phyloP scores from a whole-genome alignment of 495 filamentous ascomycete species.

The Barbatosphaeria neglecta region DNA sequence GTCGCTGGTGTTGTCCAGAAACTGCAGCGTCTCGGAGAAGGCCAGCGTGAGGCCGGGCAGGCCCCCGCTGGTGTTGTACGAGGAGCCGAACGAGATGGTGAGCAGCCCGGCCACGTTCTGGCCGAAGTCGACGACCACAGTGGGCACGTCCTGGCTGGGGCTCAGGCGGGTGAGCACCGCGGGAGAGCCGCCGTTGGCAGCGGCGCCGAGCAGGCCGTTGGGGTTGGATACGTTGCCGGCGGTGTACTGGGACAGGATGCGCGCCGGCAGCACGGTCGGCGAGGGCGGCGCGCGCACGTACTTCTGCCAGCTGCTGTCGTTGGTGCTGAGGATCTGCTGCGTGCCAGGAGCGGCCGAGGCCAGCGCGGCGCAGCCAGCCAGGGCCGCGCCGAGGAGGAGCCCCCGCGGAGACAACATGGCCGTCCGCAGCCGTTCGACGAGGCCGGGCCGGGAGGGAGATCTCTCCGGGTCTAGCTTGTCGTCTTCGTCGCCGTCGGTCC shows the following conservation, averaged over 20 bases:
- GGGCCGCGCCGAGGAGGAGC: neutral
- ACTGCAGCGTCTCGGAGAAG: conserved; percentile 34
- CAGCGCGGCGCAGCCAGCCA: neutral
- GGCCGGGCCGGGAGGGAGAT: neutral
- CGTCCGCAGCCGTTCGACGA: neutral
- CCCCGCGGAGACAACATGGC: neutral
- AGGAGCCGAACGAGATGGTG: conserved; percentile 11
- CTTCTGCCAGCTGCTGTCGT: conserved; percentile 10
- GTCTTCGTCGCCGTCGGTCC: no score
- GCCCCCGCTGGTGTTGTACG: conserved; percentile 7
- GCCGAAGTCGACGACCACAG: conserved; percentile 32
- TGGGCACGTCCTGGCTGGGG: conserved; percentile 2
- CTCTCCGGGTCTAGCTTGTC: no score
- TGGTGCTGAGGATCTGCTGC: neutral
- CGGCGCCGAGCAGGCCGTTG: conserved; percentile 16
- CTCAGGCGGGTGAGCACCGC: conserved; percentile 13
- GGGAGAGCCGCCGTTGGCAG: conserved; percentile 3
- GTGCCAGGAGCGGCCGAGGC: neutral
- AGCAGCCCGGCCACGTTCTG: conserved; percentile 28
- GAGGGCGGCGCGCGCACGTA: conserved; percentile 10
- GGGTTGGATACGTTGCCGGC: conserved; percentile 19
- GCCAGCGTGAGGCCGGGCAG: conserved; percentile 29
- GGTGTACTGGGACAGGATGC: conserved; percentile 5
- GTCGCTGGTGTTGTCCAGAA: conserved; percentile 27
- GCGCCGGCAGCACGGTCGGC: conserved; percentile 5